Base-by-base conservation (phyloP, 2,329 filamentous ascomycete genomes). In the Diaporthe ilicicola region DNA sequence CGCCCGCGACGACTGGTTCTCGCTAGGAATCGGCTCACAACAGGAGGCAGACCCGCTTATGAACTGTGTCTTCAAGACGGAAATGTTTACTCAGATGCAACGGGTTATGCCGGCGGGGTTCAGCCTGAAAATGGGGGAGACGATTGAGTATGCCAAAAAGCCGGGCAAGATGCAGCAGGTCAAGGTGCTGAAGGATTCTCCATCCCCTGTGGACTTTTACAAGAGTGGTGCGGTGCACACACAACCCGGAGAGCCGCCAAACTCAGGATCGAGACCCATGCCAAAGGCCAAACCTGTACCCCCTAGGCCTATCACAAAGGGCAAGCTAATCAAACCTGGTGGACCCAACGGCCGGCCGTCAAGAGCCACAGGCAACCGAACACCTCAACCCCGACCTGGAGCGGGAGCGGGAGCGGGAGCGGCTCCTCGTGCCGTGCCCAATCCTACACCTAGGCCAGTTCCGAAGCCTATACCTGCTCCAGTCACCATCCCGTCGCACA, bases 121-220 rank as follows among this genome's bases (percentile, higher is more conserved):
- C 78, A 94, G 91, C 78, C 83, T 99, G 59, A 94, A 93, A 82
- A 92, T 98, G 73, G 90, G 85, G n/a, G 92, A 96, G 34, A 88
- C 87, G 71, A 95, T 99, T 76, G 94, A 97, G 79, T 99, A 97
- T 82, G 95, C 95, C 79, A 99, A 98, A 88, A 99, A 99, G 83
- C 96, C 96, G 1, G 94, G 94, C 69, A 99, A 99, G 84, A 88
- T 94, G 80, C 93, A 95, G 67, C 83, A 90, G 7, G 93, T 99
- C 78, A 98, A 98, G 84, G 93, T 93, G 10, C 79, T 97, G 72
- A 97, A 97, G 82, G 96, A 99, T 79, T 91, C 95, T 0, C 89
- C 91, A 66, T 88, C 92, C 66, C 84, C 87, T 4, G 91, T 91
- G 59, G 96, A 99, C 81, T 89, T 91, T 74, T 99, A 99, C 86